Evolutionary conservation across 805 yeast genomes (phyloP).

Genomic region (Metschnikowia chrysomelidarum): DNA sequence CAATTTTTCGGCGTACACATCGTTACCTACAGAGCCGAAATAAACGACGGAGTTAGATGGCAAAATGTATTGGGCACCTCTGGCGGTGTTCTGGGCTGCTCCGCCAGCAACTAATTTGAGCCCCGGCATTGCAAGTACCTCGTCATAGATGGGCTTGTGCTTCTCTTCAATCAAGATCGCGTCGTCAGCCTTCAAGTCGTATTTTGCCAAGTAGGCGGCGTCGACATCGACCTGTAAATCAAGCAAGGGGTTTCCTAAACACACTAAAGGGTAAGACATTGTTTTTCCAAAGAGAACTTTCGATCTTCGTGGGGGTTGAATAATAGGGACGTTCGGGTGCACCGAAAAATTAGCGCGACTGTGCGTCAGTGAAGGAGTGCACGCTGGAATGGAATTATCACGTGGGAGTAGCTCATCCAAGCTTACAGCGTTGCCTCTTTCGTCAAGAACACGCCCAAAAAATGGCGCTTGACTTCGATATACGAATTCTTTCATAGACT

Average conservation of each 20-base stretch:
- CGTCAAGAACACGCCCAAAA: too few species aligned
- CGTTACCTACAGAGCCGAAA: constrained; percentile 96
- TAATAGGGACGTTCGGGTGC: too few species aligned
- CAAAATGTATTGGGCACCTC: constrained; percentile 94
- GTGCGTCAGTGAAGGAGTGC: too few species aligned
- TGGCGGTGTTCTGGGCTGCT: constrained; percentile 98
- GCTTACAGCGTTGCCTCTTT: too few species aligned
- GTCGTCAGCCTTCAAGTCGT: constrained; percentile 84
- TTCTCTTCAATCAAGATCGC: constrained; percentile 85
- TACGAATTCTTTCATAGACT: too few species aligned
- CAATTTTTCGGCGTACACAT: constrained; percentile 78
- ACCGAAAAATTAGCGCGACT: too few species aligned
- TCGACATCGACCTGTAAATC: constrained; percentile 81
- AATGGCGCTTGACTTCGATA: too few species aligned
- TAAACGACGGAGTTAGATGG: constrained; percentile 82
- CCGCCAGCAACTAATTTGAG: constrained; percentile 92
- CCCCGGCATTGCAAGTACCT: constrained; percentile 58
- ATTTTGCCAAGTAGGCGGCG: constrained; percentile 68
- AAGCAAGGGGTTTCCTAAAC: constrained; percentile 90
- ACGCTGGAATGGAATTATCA: too few species aligned
- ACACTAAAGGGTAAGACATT: constrained; percentile 69
- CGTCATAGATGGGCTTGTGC: constrained; percentile 84
- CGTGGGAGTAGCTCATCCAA: too few species aligned
- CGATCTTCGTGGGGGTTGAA: too few species aligned
- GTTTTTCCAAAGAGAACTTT: too few species aligned